These are phyloP conservation scores for Jatropha multifida DNA, from an alignment of 441 rosid genomes.

Conservation along the genomic window DNA sequence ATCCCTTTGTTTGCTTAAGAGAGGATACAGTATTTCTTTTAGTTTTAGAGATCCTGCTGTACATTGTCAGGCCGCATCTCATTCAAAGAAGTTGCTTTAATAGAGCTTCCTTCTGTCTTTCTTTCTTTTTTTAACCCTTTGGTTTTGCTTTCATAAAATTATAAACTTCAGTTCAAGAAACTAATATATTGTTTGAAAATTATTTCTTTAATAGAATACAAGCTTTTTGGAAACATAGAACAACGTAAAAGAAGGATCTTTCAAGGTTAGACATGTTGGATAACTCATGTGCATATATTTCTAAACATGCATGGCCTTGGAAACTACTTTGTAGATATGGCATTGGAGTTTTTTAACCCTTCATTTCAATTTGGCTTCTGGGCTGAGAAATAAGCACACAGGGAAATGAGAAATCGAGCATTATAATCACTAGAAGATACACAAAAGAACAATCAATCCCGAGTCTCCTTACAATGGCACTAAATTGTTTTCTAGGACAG, in stretches of 20 bases:
- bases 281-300: neutral
- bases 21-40: constrained; percentile 15
- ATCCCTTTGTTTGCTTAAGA: constrained; percentile 17
- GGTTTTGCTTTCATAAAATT: neutral
- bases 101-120: constrained; percentile 14
- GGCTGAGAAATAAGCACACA: too few relatives aligned
- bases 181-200: neutral
- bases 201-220: neutral
- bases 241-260: neutral
- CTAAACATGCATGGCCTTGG: neutral
- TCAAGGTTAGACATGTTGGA: neutral
- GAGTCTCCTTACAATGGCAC: too few relatives aligned
- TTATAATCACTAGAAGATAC: neutral
- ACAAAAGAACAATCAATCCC: too few relatives aligned
- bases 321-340: too few relatives aligned
- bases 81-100: constrained; percentile 23
- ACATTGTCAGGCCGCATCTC: constrained; percentile 27
- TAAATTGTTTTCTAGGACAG: too few relatives aligned
- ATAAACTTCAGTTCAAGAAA: neutral
- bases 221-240: neutral
- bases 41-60: constrained; percentile 35
- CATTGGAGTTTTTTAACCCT: neutral
- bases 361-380: neutral
- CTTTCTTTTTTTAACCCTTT: neutral
- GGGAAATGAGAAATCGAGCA: neutral